These are phyloP conservation scores for Acanthamoeba lenticulata DNA, from an alignment of 208 protist genomes.

Conservation along the genomic window DNA sequence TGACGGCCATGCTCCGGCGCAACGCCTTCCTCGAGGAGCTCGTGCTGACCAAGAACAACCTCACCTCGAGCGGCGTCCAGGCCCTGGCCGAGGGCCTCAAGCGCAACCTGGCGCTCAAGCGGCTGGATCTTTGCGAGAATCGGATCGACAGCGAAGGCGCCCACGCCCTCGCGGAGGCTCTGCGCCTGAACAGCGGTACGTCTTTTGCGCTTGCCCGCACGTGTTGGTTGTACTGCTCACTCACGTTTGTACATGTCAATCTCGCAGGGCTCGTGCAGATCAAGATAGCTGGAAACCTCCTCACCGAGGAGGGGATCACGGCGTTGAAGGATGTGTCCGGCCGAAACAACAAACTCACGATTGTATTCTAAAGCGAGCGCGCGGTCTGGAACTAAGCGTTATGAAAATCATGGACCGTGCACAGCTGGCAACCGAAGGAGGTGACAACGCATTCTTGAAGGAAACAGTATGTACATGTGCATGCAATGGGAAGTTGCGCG, in stretches of 20 bases:
- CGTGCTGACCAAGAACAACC: slow-evolving; percentile 91
- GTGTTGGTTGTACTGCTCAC: not conserved
- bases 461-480: too few species aligned
- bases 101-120: slow-evolving; percentile 32
- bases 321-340: slow-evolving; percentile 23
- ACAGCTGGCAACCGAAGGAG: too few species aligned
- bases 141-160: slow-evolving; percentile 38
- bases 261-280: slow-evolving; percentile 29
- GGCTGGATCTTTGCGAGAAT: slow-evolving; percentile 57
- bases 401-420: not conserved
- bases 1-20: slow-evolving; percentile 87
- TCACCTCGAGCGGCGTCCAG: slow-evolving; percentile 87
- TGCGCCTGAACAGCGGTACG: slow-evolving; percentile 14
- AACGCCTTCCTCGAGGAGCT: slow-evolving; percentile 91
- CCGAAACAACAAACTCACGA: slow-evolving; percentile 32
- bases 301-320: slow-evolving; percentile 6
- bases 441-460: too few species aligned
- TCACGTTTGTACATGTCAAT: not conserved
- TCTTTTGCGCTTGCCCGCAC: not conserved
- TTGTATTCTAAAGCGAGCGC: not conserved
- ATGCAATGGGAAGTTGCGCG: too few species aligned
- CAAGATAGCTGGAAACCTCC: not conserved
- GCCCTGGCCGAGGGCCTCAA: slow-evolving; percentile 84
- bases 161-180: not conserved
- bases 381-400: not conserved